These are phyloP conservation scores for Puccinia novopanici DNA, from an alignment of 1,284 basidiomycete genomes.

Conservation along the genomic window DNA sequence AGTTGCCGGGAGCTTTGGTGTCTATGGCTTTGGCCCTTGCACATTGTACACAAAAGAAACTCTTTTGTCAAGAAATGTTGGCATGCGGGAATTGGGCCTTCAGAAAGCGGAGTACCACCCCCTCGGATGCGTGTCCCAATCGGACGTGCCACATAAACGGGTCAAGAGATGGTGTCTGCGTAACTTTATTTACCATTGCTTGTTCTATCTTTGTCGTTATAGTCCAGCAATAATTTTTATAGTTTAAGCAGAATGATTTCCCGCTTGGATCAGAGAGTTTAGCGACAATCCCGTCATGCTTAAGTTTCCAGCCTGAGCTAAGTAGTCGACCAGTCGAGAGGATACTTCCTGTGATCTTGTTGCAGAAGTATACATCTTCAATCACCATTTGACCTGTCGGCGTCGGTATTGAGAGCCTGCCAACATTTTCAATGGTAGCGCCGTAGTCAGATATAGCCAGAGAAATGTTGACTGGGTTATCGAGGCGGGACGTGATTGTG, in stretches of 20 bases:
- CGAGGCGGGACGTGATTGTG: neutral
- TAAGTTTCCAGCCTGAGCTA: neutral
- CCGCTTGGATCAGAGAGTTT: neutral
- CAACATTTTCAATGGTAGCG: neutral
- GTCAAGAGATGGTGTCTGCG: neutral
- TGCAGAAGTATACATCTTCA: neutral
- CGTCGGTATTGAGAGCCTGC: neutral
- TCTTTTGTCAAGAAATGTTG: neutral
- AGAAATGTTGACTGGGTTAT: neutral
- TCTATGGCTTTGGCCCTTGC: neutral
- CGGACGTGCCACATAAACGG: neutral
- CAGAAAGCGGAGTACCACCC: neutral
- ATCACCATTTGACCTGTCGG: neutral
- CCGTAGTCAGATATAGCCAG: neutral
- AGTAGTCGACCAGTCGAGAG: neutral
- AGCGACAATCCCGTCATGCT: neutral
- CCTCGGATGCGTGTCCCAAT: neutral
- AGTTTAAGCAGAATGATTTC: neutral
- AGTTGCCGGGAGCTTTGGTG: neutral
- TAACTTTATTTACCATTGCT: neutral
- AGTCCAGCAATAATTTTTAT: neutral
- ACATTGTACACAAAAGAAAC: neutral
- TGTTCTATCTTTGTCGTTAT: neutral
- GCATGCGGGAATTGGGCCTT: neutral
- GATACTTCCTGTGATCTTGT: neutral